A percentile compares a stretch with the other conserved stretches of the same genome.
Evolutionary conservation across 2,329 filamentous ascomycete species (phyloP).

Genomic region (Boeremia lycopersici): DNA sequence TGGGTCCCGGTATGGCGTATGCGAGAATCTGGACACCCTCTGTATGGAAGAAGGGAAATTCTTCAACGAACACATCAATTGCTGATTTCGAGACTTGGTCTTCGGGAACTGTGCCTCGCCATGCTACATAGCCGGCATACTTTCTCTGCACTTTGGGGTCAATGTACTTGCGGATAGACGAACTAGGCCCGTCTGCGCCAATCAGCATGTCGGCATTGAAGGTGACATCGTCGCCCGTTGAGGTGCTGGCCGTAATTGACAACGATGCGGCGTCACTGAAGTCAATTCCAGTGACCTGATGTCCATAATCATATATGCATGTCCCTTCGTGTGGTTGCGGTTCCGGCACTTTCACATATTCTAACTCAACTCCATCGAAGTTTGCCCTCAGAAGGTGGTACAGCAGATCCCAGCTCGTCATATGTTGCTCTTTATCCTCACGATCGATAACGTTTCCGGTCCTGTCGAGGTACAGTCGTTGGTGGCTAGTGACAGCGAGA

Average conservation of each 20-base stretch:
- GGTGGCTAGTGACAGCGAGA: slow-evolving; percentile 25
- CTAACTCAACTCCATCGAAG: slow-evolving; percentile 30
- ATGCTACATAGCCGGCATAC: slow-evolving; percentile 38
- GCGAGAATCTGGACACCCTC: slow-evolving; percentile 25
- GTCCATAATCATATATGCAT: slow-evolving; percentile 26
- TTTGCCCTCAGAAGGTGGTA: slow-evolving; percentile 36
- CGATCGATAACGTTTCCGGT: slow-evolving; percentile 24
- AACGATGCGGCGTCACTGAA: neutral
- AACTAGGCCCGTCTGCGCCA: slow-evolving; percentile 35
- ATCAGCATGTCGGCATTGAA: slow-evolving; percentile 30
- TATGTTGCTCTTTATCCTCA: slow-evolving; percentile 28
- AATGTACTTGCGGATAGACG: slow-evolving; percentile 26
- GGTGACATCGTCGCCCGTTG: slow-evolving; percentile 3
- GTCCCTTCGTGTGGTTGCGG: slow-evolving; percentile 20
- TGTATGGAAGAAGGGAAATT: slow-evolving; percentile 28
- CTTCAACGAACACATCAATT: slow-evolving; percentile 23
- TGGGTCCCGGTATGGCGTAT: slow-evolving; percentile 52
- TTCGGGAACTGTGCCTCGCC: slow-evolving; percentile 36
- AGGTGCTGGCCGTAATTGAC: slow-evolving; percentile 5
- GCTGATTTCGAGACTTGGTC: slow-evolving; percentile 19
- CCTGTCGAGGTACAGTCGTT: slow-evolving; percentile 30
- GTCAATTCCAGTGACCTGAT: slow-evolving; percentile 22
- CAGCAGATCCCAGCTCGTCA: slow-evolving; percentile 40
- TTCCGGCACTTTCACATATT: slow-evolving; percentile 23
- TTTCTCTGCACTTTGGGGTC: slow-evolving; percentile 18